Evolutionary conservation across 2,329 filamentous ascomycete species (phyloP), one percentile per base, ranked within the genome.

Genomic region (Colletotrichum sublineola): DNA sequence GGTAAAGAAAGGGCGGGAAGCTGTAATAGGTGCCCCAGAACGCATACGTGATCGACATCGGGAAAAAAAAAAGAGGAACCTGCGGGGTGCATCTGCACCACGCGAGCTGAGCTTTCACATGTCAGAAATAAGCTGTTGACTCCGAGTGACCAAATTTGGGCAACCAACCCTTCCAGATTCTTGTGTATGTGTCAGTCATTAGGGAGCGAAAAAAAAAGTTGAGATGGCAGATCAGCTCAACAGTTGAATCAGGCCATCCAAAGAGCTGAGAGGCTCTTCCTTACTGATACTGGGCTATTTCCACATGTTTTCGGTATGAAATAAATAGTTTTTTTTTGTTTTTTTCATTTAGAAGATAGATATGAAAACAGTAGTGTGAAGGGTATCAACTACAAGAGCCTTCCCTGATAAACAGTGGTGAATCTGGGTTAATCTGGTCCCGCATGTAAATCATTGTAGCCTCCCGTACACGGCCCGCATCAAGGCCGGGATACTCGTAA

Each of bases 21-120:
- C 53, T 60, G n/a, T 44, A 33, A 9, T 36, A 14, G 24, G 24
- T 24, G 24, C 24, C 33, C 31, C 33, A 38, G 18, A 40, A 40
- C 53, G 44, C 69, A 44, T 61, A 70, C 55, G 61, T 65, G 70
- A 70, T 70, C 67, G 70, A 65, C 70, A 38, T 50, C 31, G 52
- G 18, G 15, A 20, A 63, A 69, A 63, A 63, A 68, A 69, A 72
- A 73, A 70, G 67, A 73, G 70, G 70, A 73, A 73, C 67, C 61
- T 73, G 70, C 67, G 70, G 70, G 70, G 66, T 73, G 67, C 67
- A 57, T 69, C 60, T 55, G 61, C 61, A 65, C 70, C 70, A 73
- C 67, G 70, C 67, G 56, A 67, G 46, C 57, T 63, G 44, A 55
- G 46, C 69, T 73, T 73, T 73, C 70, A 73, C 70, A 73, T 73